Evolutionary conservation across 2,329 filamentous ascomycete species (phyloP), one percentile per base, ranked within the genome.

Genomic region (Neonectria coccinea): DNA sequence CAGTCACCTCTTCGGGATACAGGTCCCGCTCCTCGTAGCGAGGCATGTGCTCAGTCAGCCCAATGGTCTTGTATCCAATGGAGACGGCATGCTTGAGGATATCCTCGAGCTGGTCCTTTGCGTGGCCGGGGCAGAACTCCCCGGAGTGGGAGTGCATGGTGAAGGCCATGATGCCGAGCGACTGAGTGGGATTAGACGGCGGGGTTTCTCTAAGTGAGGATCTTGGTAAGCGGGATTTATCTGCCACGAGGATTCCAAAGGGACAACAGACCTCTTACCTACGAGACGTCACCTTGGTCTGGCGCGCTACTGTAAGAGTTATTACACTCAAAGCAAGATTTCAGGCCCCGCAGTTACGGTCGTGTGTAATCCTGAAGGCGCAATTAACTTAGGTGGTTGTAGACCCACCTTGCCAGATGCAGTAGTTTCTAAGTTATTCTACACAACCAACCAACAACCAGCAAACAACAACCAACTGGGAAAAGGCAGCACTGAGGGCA

Each of bases 141-240:
- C 96, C 96, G 41, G 96, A 98, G 82, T 99, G 96, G 76, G 93
- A 97, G 80, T 99, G 96, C 84, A 98, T 97, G 5, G 96, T 97
- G 82, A 97, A 97, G 2, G 95, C 94, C 96, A 98, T 98, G 56
- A 42, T 27, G 36, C 14, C 9, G 3, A 2, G 14, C 39, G 22
- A 27, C 31, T 44, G 9, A 33, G 22, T 12, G 25, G 12, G 16
- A 18, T n/a, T n/a, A 8, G 31, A 22, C 5, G n/a, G 29, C 11
- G 29, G 14, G 29, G 27, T 54, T 18, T 36, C 6, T 36, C 33
- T 4, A 36, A 16, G 33, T 36, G 6, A 10, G 12, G 1, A 14
- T 6, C 39, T 41, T 18, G 39, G 16, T n/a, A 7, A 41, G 7
- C 18, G 16, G n/a, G n/a, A 10, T n/a, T 18, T 18, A 18, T 18